Evolutionary conservation across 805 yeast genomes (phyloP).

Genomic region (Starmerella kuoi): DNA sequence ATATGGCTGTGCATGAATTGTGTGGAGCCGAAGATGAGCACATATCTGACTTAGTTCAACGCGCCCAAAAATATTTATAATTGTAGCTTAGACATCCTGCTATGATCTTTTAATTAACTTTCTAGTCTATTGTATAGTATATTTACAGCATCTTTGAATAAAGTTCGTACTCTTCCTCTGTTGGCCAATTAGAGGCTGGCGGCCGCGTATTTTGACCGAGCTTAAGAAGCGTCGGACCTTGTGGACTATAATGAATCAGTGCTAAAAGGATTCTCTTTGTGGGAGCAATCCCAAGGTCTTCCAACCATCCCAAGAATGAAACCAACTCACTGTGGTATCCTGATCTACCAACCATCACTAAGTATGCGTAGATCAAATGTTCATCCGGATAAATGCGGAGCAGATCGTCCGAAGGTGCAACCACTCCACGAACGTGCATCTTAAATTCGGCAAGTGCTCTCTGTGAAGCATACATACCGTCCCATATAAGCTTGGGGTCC

Average conservation of each 20-base stretch:
- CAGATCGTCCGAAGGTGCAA: slow-evolving; percentile 23
- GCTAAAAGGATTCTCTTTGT: slow-evolving; percentile 31
- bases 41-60: slow-evolving; percentile 29
- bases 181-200: slow-evolving; percentile 24
- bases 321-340: slow-evolving; percentile 40
- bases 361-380: slow-evolving; percentile 41
- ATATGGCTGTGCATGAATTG: slow-evolving; percentile 37
- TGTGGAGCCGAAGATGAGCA: slow-evolving; percentile 35
- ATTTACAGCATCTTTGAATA: slow-evolving; percentile 9
- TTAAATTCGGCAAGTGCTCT: slow-evolving; percentile 49
- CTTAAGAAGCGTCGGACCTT: slow-evolving; percentile 23
- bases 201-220: slow-evolving; percentile 24
- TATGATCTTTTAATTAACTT: not conserved
- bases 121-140: too few species aligned
- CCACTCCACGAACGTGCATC: slow-evolving; percentile 31
- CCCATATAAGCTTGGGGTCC: slow-evolving; percentile 35
- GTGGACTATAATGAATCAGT: slow-evolving; percentile 29
- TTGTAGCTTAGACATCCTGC: too few species aligned
- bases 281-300: slow-evolving; percentile 36
- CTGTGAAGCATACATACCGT: slow-evolving; percentile 42
- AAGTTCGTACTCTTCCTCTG: slow-evolving; percentile 22
- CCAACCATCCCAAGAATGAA: slow-evolving; percentile 45
- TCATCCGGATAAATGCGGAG: slow-evolving; percentile 36
- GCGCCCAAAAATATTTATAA: slow-evolving; percentile 24
- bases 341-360: slow-evolving; percentile 38